phyloP scores from a whole-genome alignment of 805 yeast species.

The Pichia nakasei region DNA sequence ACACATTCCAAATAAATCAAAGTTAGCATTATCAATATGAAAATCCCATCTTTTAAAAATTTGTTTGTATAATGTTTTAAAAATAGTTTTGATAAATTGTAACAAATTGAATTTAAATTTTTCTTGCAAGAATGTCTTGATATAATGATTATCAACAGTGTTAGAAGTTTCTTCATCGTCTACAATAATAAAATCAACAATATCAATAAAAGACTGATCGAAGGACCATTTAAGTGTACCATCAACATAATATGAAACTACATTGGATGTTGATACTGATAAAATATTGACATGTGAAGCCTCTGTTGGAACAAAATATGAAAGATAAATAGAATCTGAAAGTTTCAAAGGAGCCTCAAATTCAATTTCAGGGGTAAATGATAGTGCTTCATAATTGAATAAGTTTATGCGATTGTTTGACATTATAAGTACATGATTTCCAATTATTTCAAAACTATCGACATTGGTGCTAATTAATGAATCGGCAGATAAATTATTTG shows the following conservation, averaged over 20 bases:
- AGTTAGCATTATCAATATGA: background rate
- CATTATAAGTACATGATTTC: constrained; percentile 1
- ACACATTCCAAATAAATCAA: constrained; percentile 34
- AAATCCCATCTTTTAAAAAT: background rate
- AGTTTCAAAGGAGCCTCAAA: constrained; percentile 13
- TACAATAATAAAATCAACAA: constrained; percentile 27
- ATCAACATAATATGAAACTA: constrained; percentile 13
- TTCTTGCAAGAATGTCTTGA: background rate
- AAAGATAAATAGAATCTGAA: constrained; percentile 12
- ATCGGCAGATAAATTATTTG: constrained; percentile 5
- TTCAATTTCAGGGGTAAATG: background rate
- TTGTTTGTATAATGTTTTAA: background rate
- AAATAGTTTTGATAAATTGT: background rate
- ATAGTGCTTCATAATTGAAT: constrained; percentile 15
- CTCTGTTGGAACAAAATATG: constrained; percentile 7
- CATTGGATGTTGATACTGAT: constrained; percentile 10
- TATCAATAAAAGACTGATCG: constrained; percentile 35
- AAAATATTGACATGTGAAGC: constrained; percentile 9
- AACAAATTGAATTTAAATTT: background rate
- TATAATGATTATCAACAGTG: background rate
- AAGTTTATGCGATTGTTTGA: constrained; percentile 10
- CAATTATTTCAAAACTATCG: background rate
- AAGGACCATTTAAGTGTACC: constrained; percentile 31
- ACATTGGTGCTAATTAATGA: background rate
- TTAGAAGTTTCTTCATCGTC: background rate